Conservation (phyloP, 2,329 filamentous ascomycete genomes). For the Stachybotrys chlorohalonatus region DNA sequence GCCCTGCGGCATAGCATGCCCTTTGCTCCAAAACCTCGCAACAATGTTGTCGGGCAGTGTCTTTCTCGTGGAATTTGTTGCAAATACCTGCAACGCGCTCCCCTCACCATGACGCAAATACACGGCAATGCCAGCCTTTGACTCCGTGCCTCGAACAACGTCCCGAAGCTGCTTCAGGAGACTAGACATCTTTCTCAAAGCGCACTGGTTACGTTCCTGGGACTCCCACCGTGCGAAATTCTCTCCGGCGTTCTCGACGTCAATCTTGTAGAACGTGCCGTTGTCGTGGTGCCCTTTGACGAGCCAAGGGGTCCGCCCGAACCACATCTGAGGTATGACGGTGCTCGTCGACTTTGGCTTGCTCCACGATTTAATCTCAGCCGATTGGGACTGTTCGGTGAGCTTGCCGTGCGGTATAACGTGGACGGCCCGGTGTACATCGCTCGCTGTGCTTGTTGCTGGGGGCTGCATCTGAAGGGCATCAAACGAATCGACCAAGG, state of each 20-base stretch:
- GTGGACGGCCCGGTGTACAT: not conserved
- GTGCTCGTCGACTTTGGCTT: not conserved
- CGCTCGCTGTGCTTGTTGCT: not conserved
- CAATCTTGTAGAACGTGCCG: not conserved
- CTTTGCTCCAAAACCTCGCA: too few relatives aligned
- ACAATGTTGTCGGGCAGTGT: too few relatives aligned
- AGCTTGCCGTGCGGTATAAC: not conserved
- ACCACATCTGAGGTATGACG: constrained; percentile 12
- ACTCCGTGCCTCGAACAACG: not conserved
- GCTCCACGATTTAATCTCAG: not conserved
- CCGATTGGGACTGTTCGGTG: not conserved
- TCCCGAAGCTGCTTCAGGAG: not conserved
- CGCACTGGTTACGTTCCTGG: not conserved
- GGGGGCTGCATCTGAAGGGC: not conserved
- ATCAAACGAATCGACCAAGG: not conserved
- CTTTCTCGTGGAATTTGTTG: too few relatives aligned
- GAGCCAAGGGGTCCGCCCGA: constrained; percentile 13
- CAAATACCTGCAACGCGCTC: too few relatives aligned
- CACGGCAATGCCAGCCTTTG: too few relatives aligned
- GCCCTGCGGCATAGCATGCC: too few relatives aligned
- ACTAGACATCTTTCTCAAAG: not conserved
- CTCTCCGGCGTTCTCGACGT: not conserved
- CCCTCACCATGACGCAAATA: too few relatives aligned
- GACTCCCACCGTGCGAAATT: not conserved
- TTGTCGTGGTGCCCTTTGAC: constrained; percentile 7